Base-by-base conservation (phyloP, 202 grass and related monocot species). In the Schoenoplectus tabernaemontani region DNA sequence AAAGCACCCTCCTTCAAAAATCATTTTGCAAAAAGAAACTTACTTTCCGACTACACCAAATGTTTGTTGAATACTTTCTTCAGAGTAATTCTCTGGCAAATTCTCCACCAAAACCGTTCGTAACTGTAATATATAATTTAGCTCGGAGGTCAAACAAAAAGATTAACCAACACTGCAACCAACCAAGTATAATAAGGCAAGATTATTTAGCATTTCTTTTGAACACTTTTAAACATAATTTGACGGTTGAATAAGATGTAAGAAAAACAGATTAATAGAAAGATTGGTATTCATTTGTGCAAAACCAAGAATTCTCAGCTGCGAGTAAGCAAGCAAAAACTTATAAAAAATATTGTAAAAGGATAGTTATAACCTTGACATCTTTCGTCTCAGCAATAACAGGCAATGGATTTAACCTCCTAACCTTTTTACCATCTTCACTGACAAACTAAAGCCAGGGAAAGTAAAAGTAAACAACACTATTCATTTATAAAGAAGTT, bases 61-160 rank as follows among this genome's bases (percentile, higher is more conserved):
- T 23, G 81, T 91, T 69, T 81, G 85, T 36, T 80, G 78, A 82
- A 99, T 85, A 81, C 78, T 91, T 71, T 92, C 86, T 83, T 71
- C 36, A 43, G 92, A 89, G 70, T 84, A 89, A 86, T 85, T 84
- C 60, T 82, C 83, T 56, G 83, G 83, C 82, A 95, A 78, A 93
- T 99, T 99, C 85, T 99, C 92, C 78, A 93, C 90, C 60, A 99
- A 11, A 80, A 95, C 81, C 34, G 58, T 91, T 79, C 85, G 78
- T 84, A 84, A 85, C 96, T 95, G 86, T 39, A 23, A 78, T 36
- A 34, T 42, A 43, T 11, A 84, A 58, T 30, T 37, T 36, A 59
- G 9, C 50, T 77, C 83, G 17, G 39, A 72, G 39, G 64, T 81
- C 43, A 54, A 77, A 85, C 24, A 83, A 19, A 63, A 50, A 59